Evolutionary conservation across 371 early-diverging fungal genomes (phyloP).

Genomic region (Zopfochytrium polystomum): DNA sequence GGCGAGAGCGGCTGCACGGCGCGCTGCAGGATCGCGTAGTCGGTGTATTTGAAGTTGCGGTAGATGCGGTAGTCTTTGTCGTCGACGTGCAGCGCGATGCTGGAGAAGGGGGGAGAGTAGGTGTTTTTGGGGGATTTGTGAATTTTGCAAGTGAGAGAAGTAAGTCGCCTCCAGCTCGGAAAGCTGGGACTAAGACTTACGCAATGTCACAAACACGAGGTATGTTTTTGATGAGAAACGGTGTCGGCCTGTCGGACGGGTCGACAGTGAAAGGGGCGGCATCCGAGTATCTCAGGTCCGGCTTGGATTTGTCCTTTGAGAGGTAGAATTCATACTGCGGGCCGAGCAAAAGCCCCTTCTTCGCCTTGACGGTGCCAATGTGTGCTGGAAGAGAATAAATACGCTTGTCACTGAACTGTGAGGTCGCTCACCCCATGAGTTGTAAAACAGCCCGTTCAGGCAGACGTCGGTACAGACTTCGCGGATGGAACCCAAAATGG

Average conservation of each 20-base stretch:
- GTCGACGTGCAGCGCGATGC: slow-evolving; percentile 1
- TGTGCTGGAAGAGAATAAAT: no score
- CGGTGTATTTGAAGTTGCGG: background rate
- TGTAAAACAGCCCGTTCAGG: slow-evolving; percentile 11
- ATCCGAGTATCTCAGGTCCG: slow-evolving; percentile 13
- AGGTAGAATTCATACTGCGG: slow-evolving; percentile 20
- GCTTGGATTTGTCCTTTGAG: slow-evolving; percentile 23
- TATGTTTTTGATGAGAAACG: slow-evolving; percentile 18
- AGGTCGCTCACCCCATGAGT: no score
- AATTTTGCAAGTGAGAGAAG: no score
- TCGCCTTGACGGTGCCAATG: no score
- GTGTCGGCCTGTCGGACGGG: slow-evolving; percentile 19
- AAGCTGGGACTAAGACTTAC: no score
- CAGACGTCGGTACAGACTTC: slow-evolving; percentile 11
- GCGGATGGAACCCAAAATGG: slow-evolving; percentile 18
- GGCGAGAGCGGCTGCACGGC: background rate
- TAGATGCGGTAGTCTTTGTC: background rate
- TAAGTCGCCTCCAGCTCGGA: no score
- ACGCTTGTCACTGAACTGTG: no score
- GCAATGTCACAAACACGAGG: slow-evolving; percentile 15
- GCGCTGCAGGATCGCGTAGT: no score
- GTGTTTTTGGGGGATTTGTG: no score
- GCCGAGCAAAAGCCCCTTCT: no score
- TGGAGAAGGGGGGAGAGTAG: no score
- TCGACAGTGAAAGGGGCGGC: slow-evolving; percentile 13